These are phyloP conservation scores for Aspergillus transmontanensis DNA, from an alignment of 2,329 filamentous ascomycete genomes.

Conservation along the genomic window DNA sequence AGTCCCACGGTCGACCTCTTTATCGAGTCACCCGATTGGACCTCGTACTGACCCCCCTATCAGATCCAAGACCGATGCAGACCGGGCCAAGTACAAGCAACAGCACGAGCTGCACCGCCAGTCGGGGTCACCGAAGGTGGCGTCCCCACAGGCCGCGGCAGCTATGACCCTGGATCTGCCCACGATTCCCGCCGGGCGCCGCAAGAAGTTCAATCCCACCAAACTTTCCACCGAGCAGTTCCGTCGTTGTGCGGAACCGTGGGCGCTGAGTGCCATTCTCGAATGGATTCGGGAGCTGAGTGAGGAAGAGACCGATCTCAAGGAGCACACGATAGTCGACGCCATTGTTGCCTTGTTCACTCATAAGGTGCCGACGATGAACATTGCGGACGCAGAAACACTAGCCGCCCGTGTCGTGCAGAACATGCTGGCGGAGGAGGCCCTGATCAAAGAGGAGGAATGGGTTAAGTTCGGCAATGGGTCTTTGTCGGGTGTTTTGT, in stretches of 20 bases:
- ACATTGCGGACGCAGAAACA: constrained; percentile 91
- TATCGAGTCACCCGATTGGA: constrained; percentile 79
- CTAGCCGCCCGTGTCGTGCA: constrained; percentile 76
- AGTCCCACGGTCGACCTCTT: constrained; percentile 75
- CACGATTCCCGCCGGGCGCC: constrained; percentile 74
- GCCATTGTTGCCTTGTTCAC: constrained; percentile 88
- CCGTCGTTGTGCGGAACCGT: constrained; percentile 82
- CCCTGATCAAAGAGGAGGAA: constrained; percentile 86
- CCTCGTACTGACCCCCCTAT: constrained; percentile 80
- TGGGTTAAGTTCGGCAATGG: constrained; percentile 92
- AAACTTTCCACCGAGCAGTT: constrained; percentile 83
- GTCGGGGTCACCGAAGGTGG: constrained; percentile 44
- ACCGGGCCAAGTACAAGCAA: constrained; percentile 59
- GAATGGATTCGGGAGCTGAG: constrained; percentile 86
- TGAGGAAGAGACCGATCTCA: constrained; percentile 86
- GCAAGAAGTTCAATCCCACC: constrained; percentile 80
- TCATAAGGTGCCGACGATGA: constrained; percentile 96
- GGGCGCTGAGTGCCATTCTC: constrained; percentile 87
- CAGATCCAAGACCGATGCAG: constrained; percentile 90
- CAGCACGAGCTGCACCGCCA: constrained; percentile 57
- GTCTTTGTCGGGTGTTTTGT: constrained; percentile 83
- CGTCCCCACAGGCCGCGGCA: constrained; percentile 48
- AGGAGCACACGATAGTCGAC: constrained; percentile 80
- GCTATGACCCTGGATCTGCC: constrained; percentile 77
- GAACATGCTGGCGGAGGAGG: constrained; percentile 76